Evolutionary conservation across 148 eudicot genomes (phyloP).

Genomic region (Heliamphora exappendiculata): DNA sequence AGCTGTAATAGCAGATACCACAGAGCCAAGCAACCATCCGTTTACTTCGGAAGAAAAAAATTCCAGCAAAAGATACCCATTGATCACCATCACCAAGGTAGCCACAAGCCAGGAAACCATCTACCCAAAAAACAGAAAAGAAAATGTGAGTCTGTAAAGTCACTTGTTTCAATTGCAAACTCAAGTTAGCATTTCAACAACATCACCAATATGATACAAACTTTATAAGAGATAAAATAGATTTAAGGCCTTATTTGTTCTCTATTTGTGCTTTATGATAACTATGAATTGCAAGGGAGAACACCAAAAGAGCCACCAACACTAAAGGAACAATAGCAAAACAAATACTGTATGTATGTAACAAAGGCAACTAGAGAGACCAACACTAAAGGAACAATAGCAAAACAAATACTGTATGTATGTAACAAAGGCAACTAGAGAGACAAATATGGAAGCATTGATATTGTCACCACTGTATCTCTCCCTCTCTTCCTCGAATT

Average conservation of each 20-base stretch:
- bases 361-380: neutral
- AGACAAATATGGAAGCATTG: neutral
- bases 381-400: neutral
- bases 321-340: neutral
- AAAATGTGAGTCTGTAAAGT: neutral
- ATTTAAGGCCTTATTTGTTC: no score
- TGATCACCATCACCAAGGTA: constrained; percentile 46
- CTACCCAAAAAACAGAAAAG: constrained; percentile 13
- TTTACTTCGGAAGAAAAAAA: constrained; percentile 39
- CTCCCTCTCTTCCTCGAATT: neutral
- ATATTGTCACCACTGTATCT: neutral
- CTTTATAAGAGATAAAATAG: neutral
- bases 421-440: neutral
- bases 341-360: neutral
- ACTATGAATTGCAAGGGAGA: neutral
- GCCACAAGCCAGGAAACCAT: constrained; percentile 51
- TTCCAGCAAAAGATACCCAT: constrained; percentile 54
- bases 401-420: neutral
- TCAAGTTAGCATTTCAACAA: neutral
- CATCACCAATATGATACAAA: neutral
- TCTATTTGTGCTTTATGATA: neutral
- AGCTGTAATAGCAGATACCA: constrained; percentile 25
- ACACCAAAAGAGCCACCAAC: neutral
- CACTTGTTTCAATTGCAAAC: neutral
- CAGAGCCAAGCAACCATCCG: constrained; percentile 24